These are phyloP conservation scores for Exophiala oligosperma DNA, from an alignment of 2,329 filamentous ascomycete species.

Conservation along the genomic window DNA sequence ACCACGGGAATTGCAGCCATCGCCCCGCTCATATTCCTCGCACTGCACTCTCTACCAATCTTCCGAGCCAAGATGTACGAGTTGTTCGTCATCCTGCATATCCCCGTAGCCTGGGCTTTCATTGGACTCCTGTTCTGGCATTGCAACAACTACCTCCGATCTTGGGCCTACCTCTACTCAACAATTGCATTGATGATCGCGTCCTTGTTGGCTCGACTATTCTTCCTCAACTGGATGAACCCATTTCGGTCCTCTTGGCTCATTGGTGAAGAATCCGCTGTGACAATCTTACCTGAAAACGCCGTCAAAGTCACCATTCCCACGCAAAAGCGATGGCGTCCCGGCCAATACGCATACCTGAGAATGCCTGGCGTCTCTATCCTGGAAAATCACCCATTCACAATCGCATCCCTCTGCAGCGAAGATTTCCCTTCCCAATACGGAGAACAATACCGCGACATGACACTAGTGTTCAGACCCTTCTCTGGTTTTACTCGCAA, in stretches of 20 bases:
- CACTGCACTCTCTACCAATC: slow-evolving; percentile 77
- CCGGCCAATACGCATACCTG: slow-evolving; percentile 92
- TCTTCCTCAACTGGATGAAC: slow-evolving; percentile 87
- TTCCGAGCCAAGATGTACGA: slow-evolving; percentile 80
- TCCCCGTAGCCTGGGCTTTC: slow-evolving; percentile 78
- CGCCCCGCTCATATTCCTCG: slow-evolving; percentile 79
- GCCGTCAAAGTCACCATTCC: slow-evolving; percentile 95
- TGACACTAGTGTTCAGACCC: slow-evolving; percentile 86
- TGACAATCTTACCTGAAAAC: slow-evolving; percentile 86
- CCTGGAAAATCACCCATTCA: slow-evolving; percentile 94
- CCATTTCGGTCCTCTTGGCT: slow-evolving; percentile 78
- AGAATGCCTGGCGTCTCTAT: slow-evolving; percentile 90
- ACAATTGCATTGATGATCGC: slow-evolving; percentile 75
- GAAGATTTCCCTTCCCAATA: slow-evolving; percentile 92
- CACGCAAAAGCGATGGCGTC: slow-evolving; percentile 88
- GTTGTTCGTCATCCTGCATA: slow-evolving; percentile 77
- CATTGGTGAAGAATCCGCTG: slow-evolving; percentile 86
- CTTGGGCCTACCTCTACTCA: slow-evolving; percentile 85
- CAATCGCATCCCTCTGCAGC: slow-evolving; percentile 87
- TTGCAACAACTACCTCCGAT: slow-evolving; percentile 85
- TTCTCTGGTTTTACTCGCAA: slow-evolving; percentile 87
- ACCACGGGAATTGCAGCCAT: slow-evolving; percentile 79
- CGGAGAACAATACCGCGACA: slow-evolving; percentile 82
- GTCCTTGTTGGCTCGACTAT: slow-evolving; percentile 72
- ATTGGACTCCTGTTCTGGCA: slow-evolving; percentile 92